phyloP scores from a whole-genome alignment of 257 asterid species.

The Capsicum pubescens region DNA sequence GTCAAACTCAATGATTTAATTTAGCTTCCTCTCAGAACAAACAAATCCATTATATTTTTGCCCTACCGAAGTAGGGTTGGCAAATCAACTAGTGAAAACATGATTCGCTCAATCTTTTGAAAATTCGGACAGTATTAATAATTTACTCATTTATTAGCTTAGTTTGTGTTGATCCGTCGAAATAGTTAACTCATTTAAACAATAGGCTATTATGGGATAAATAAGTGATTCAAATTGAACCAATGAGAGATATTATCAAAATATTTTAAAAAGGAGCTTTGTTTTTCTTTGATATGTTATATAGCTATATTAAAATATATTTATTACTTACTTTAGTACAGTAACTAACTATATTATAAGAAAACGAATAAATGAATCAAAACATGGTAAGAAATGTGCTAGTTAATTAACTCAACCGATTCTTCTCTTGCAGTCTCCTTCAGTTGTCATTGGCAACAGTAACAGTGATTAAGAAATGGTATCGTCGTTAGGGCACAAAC shows the following conservation, averaged over 20 bases:
- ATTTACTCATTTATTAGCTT: neutral
- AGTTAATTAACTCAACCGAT: too few relatives aligned
- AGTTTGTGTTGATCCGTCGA: neutral
- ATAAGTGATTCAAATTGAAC: too few relatives aligned
- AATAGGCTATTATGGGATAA: too few relatives aligned
- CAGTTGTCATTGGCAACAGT: neutral
- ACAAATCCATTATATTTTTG: neutral
- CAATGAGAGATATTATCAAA: neutral
- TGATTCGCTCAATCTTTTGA: neutral
- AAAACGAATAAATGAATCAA: too few relatives aligned
- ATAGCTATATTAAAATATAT: too few relatives aligned
- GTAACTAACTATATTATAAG: neutral
- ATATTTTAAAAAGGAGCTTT: too few relatives aligned
- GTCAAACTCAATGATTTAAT: neutral
- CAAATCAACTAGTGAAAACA: too few relatives aligned
- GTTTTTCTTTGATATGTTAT: too few relatives aligned
- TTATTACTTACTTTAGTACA: too few relatives aligned
- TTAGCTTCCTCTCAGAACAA: neutral
- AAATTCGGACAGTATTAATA: too few relatives aligned
- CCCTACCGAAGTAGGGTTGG: neutral
- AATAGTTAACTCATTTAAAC: too few relatives aligned
- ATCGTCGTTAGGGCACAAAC: conserved; percentile 30
- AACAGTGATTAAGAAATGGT: conserved; percentile 26
- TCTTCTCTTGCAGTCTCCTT: neutral
- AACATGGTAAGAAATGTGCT: neutral